Percentiles rank a stretch among this genome's conserved stretches.
phyloP scores from a whole-genome alignment of 768 basidiomycete genomes.

The Boletus rubescentipes region DNA sequence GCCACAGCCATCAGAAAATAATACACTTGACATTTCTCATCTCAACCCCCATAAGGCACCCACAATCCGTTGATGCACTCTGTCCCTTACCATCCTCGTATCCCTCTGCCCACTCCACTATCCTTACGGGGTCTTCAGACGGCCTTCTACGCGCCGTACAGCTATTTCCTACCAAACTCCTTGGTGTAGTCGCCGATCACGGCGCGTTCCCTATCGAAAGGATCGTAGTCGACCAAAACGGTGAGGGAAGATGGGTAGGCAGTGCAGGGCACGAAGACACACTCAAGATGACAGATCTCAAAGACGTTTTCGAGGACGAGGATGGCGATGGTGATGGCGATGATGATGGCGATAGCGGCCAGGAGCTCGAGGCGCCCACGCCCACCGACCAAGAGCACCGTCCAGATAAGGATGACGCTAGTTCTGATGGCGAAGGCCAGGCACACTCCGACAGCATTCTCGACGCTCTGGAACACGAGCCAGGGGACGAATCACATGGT shows the following conservation, averaged over 20 bases:
- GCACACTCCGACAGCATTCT: conserved; percentile 1
- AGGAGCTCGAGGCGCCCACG: conserved; percentile 20
- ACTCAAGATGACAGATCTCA: conserved; percentile 81
- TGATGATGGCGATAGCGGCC: conserved; percentile 8
- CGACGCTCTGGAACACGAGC: conserved; percentile 11
- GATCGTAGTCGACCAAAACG: conserved; percentile 60
- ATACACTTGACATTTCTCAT: conserved; percentile 8
- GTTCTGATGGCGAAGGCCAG: conserved; percentile 6
- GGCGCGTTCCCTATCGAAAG: conserved; percentile 92
- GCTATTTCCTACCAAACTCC: conserved; percentile 82
- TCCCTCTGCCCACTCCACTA: conserved; percentile 60
- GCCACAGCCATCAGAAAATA: conserved; percentile 24
- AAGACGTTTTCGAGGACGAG: conserved; percentile 59
- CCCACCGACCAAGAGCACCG: conserved; percentile 23
- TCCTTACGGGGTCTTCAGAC: conserved; percentile 91
- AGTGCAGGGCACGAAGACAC: conserved; percentile 90
- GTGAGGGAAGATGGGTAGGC: conserved; percentile 80
- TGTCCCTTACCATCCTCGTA: conserved; percentile 67
- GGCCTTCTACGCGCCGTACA: conserved; percentile 86
- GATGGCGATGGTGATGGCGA: conserved; percentile 27
- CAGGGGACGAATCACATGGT: conserved; percentile 25
- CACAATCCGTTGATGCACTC: conserved; percentile 86
- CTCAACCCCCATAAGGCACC: conserved; percentile 58
- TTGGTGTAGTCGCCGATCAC: conserved; percentile 90
- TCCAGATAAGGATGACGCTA: conserved; percentile 13